Evolutionary conservation across 768 basidiomycete genomes (phyloP).

Genomic region (Trametes cingulata): DNA sequence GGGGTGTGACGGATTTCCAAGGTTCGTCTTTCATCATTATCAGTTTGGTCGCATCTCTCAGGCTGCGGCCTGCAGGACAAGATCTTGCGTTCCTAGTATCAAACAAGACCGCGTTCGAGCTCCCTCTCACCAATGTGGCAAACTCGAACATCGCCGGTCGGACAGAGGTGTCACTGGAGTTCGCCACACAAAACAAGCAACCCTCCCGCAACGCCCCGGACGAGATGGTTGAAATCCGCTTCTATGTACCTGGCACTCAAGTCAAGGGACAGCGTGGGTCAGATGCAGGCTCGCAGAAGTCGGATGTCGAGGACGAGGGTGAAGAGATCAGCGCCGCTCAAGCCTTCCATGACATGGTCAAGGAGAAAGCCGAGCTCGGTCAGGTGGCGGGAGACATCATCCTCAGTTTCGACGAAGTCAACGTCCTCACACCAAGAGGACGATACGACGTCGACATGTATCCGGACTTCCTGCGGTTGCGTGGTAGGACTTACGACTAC

Average conservation of each 20-base stretch:
- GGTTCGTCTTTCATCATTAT: constrained; percentile 47
- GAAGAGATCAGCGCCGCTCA: constrained; percentile 92
- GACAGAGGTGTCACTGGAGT: constrained; percentile 99
- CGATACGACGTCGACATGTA: constrained; percentile 99
- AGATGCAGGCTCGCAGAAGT: constrained; percentile 73
- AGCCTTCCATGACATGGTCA: constrained; percentile 94
- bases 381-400: constrained; percentile 90
- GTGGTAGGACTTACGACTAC: constrained; percentile 99
- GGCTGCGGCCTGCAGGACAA: constrained; percentile 54
- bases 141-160: constrained; percentile 98
- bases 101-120: constrained; percentile 85
- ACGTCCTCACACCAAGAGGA: constrained; percentile 93
- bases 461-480: constrained; percentile 86
- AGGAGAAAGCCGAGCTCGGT: constrained; percentile 94
- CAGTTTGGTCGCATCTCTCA: constrained; percentile 4
- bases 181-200: constrained; percentile 56
- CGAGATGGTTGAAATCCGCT: constrained; percentile 94
- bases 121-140: constrained; percentile 83
- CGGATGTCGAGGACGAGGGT: constrained; percentile 55
- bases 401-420: constrained; percentile 91
- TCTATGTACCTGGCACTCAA: constrained; percentile 87
- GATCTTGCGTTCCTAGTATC: constrained; percentile 91
- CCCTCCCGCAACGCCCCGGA: constrained; percentile 52
- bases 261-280: constrained; percentile 58
- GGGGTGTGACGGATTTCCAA: constrained; percentile 94